Conservation (phyloP, 768 basidiomycete genomes). For the Tricholoma matsutake region DNA sequence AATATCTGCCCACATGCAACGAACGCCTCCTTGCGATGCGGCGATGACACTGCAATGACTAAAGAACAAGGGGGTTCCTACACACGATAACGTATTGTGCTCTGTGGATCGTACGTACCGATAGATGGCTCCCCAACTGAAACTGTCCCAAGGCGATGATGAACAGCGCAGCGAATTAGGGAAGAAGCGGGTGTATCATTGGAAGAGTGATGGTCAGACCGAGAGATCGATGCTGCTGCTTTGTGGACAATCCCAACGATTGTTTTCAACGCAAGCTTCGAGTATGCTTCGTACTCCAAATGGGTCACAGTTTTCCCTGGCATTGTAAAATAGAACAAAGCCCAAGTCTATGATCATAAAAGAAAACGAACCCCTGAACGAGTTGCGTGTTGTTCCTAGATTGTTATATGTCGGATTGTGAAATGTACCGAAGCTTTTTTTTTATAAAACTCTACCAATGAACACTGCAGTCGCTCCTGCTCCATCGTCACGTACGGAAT, state of each 20-base stretch:
- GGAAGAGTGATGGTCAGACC: conserved; percentile 38
- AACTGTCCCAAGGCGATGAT: conserved; percentile 77
- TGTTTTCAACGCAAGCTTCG: conserved; percentile 75
- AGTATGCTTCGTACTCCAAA: conserved; percentile 83
- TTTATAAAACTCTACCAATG: conserved; percentile 49
- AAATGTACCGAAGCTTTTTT: neutral
- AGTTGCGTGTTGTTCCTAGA: conserved; percentile 72
- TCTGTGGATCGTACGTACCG: conserved; percentile 25
- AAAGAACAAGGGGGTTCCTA: neutral
- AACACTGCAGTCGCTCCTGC: conserved; percentile 77
- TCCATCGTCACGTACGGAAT: conserved; percentile 55
- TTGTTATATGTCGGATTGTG: neutral
- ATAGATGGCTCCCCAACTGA: conserved; percentile 81
- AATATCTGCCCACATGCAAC: conserved; percentile 75
- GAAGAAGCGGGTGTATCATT: conserved; percentile 22
- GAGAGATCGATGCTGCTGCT: conserved; percentile 38
- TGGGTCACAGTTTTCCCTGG: conserved; percentile 68
- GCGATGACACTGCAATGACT: conserved; percentile 82
- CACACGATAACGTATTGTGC: neutral
- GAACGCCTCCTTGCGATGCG: conserved; percentile 82
- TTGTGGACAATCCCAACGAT: conserved; percentile 57
- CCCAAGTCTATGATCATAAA: neutral
- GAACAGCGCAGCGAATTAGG: conserved; percentile 58
- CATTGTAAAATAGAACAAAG: neutral
- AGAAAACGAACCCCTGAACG: conserved; percentile 62